These are phyloP conservation scores for Chlorociboria aeruginascens DNA, from an alignment of 495 filamentous ascomycete species.

Conservation along the genomic window DNA sequence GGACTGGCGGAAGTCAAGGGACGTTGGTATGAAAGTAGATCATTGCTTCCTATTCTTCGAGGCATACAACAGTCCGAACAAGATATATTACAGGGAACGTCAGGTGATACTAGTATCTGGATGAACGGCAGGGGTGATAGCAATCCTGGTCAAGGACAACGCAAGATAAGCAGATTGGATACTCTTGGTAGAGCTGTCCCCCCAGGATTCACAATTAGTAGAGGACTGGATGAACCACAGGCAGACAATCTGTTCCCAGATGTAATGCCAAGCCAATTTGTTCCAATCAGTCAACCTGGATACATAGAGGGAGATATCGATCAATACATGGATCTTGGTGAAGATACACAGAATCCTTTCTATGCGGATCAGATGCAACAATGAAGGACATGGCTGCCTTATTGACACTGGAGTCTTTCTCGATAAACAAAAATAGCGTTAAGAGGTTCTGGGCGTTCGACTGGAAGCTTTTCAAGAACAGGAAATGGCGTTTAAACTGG, in stretches of 20 bases:
- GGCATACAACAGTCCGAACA: slow-evolving; percentile 24
- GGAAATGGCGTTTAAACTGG: no score
- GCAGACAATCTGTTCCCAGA: slow-evolving; percentile 14
- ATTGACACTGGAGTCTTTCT: no score
- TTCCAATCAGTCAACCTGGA: neutral
- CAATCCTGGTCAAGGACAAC: slow-evolving; percentile 16
- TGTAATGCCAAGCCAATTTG: neutral
- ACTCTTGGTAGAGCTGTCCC: slow-evolving; percentile 36
- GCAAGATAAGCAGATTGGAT: slow-evolving; percentile 25
- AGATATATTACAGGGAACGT: slow-evolving; percentile 25
- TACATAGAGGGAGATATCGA: slow-evolving; percentile 1
- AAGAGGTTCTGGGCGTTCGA: no score
- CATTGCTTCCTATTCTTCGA: slow-evolving; percentile 37
- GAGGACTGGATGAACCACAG: slow-evolving; percentile 19
- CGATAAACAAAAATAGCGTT: no score
- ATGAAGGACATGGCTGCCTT: no score
- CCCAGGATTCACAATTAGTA: slow-evolving; percentile 21
- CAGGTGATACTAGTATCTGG: slow-evolving; percentile 30
- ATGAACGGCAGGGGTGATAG: slow-evolving; percentile 33
- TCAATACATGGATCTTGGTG: neutral
- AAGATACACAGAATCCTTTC: no score
- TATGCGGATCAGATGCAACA: no score
- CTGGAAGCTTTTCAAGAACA: no score
- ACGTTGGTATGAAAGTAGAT: slow-evolving; percentile 48
- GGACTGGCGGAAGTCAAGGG: slow-evolving; percentile 44